Evolutionary conservation across 805 yeast species (phyloP), one percentile per base, ranked within the genome.

Genomic region (Metschnikowia chrysomelidarum): DNA sequence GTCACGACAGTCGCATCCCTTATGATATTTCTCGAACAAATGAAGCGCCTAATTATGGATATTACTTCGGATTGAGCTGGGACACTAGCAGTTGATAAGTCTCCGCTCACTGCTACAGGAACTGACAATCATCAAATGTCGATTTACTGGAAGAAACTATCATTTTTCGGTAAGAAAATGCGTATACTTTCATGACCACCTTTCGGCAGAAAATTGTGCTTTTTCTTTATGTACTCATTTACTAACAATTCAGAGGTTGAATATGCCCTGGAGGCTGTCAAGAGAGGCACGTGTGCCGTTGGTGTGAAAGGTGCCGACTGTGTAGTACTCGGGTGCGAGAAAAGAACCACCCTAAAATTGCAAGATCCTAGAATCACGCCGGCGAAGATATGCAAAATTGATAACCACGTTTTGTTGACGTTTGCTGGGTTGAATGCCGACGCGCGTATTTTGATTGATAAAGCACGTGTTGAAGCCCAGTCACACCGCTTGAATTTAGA

Each of bases 351-450:
- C 1, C 69, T 93, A 56, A 93, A 93, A 61, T 73, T 93, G 48
- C 98, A 93, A 67, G 98, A 93, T 63, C 91, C 97, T 30, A 77
- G 98, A 59, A 91, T 87, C 47, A 89, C 97, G 2, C 98, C 98
- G 20, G 80, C 94, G 40, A 93, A 93, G 66, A 87, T 93, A 51
- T 87, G 94, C 56, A 82, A 83, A 56, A 75, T 93, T 34, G 98
- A 93, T 62, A 78, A 82, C 50, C 98, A 91, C 60, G 83, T 87
- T 15, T 82, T 88, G 47, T 73, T 93, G 53, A 94, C 96, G 32
- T 93, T 93, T 69, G 96, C 98, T 27, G 98, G 98, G 3, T 74
- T 93, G 59, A 91, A 89, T 62, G 98, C 98, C n/a, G 98, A 93
- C 62, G 96, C 98, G 12, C 77, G 98, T 59, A 80, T 93, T 38